Evolutionary conservation across 805 yeast genomes (phyloP).

Genomic region (Cyberlindnera misumaiensis): DNA sequence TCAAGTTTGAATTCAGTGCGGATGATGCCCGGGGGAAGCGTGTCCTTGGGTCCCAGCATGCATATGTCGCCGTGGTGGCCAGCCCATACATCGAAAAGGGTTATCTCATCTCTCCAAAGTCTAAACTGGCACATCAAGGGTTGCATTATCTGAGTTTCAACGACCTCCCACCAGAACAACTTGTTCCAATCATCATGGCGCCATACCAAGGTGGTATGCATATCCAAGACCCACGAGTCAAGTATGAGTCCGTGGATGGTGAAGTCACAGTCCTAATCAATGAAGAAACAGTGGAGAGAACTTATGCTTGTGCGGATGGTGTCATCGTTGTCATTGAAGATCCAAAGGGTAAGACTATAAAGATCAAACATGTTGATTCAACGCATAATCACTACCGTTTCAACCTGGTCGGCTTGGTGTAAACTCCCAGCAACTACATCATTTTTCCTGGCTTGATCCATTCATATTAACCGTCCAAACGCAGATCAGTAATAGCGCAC

Average conservation of each 20-base stretch:
- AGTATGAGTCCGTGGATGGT: conserved; percentile 6
- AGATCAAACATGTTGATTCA: conserved; percentile 3
- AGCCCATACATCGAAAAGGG: conserved; percentile 16
- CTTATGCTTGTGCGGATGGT: conserved; percentile 21
- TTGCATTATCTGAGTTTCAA: conserved; percentile 15
- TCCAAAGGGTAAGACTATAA: conserved; percentile 18
- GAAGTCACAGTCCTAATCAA: conserved; percentile 7
- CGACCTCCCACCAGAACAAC: conserved; percentile 7
- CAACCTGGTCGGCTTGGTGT: conserved; percentile 7
- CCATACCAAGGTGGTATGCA: conserved; percentile 19
- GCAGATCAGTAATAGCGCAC: no score
- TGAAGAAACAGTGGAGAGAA: conserved; percentile 11
- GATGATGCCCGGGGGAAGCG: background rate
- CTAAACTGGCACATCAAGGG: conserved; percentile 9
- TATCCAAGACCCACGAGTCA: conserved; percentile 4
- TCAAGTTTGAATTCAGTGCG: conserved; percentile 1
- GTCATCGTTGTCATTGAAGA: conserved; percentile 7
- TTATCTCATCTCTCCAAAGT: conserved; percentile 21
- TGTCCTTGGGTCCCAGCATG: conserved; percentile 3
- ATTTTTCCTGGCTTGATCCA: no score
- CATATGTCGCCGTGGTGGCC: conserved; percentile 13
- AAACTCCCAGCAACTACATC: no score
- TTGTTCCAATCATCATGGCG: conserved; percentile 7
- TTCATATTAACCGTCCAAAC: no score
- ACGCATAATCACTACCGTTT: conserved; percentile 5